Evolutionary conservation across 495 filamentous ascomycete species (phyloP), one percentile per base, ranked within the genome.

Genomic region (Rhypophila decipiens): DNA sequence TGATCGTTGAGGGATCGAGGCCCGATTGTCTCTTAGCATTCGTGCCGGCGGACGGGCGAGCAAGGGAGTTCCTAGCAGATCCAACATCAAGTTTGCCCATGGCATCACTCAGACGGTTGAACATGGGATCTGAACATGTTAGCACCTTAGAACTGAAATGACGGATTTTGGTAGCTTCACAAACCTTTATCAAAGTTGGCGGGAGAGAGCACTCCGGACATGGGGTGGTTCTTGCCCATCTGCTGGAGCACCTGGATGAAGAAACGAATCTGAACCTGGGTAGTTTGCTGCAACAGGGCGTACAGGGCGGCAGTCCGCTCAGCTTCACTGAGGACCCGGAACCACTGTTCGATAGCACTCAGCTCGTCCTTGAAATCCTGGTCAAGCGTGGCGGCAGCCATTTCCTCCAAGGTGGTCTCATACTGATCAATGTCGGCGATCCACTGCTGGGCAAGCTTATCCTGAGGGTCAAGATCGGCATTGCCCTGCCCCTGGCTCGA

Each of bases 301-400:
- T 98, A 97, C 36, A 97, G 68, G 21, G 93, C 94, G 33, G 93
- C 93, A 5, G 93, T 98, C 43, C 93, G 74, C 70, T 98, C 93
- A 17, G 93, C 89, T 68, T 98, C 93, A 59, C 91, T 96, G 45
- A 98, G 74, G 22, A 98, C 93, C 38, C 89, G 86, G 68, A 98
- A 98, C 93, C 93, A 98, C 71, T 98, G 91, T 72, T 98, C 93
- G 60, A 98, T 98, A 49, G 93, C 93, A 66, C 87, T 93, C 42
- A 98, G 80, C 69, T 98, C 93, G 71, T 97, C 93, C 74, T 97
- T 98, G 73, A 98, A 98, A 55, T 98, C 94, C 68, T 98, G 94
- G 65, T 98, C 93, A 27, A 97, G 73, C 10, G 94, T 96, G 39
- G 94, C 93, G 24, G 91, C 90, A 17, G 93, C 94, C 93, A 98